These are phyloP conservation scores for Arthrobotrys megalospora DNA, from an alignment of 2,329 filamentous ascomycete species.

Conservation along the genomic window DNA sequence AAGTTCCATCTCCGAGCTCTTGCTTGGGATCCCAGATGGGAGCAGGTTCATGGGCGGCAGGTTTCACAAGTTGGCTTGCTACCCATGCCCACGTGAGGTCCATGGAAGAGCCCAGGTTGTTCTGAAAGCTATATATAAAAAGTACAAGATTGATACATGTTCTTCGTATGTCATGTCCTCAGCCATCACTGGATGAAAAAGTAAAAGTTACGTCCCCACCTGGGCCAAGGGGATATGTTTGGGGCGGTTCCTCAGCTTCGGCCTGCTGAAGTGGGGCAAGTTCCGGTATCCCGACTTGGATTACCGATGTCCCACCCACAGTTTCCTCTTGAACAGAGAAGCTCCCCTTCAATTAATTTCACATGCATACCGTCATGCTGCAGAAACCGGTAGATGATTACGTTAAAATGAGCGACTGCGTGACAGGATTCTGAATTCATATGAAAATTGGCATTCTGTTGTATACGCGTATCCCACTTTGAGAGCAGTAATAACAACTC, in stretches of 20 bases:
- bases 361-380: conserved; percentile 56
- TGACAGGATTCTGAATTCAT: conserved; percentile 35
- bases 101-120: conserved; percentile 10
- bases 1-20: conserved; percentile 53
- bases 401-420: conserved; percentile 24
- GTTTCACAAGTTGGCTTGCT: conserved; percentile 43
- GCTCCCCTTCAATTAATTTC: conserved; percentile 28
- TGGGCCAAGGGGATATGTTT: conserved; percentile 26
- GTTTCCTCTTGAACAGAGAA: conserved; percentile 34
- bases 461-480: background rate
- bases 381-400: conserved; percentile 27
- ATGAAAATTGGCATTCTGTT: conserved; percentile 19
- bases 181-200: background rate
- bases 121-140: conserved; percentile 8
- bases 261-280: conserved; percentile 61
- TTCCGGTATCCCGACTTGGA: conserved; percentile 57
- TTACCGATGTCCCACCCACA: conserved; percentile 47
- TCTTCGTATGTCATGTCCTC: too few species aligned
- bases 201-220: conserved; percentile 13
- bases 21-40: background rate
- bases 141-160: conserved; percentile 13
- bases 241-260: conserved; percentile 36
- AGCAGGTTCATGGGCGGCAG: conserved; percentile 23
- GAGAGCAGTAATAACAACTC: too few species aligned
- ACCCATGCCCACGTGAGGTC: conserved; percentile 41